Percentiles rank a stretch among this genome's conserved stretches.
Evolutionary conservation across 1,139 yeast species (phyloP).

Genomic region (Pichia sp.): DNA sequence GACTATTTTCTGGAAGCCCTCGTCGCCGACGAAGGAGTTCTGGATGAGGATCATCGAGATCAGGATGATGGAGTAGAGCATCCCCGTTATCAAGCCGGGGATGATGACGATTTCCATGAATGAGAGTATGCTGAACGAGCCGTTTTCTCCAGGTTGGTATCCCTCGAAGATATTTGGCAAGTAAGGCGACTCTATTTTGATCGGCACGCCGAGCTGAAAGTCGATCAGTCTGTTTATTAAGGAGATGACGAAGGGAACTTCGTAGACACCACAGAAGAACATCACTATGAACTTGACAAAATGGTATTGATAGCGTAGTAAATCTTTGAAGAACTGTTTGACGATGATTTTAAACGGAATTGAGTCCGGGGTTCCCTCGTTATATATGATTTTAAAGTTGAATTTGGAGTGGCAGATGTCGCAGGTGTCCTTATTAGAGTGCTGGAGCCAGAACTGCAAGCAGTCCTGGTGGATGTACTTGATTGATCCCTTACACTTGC

Average conservation of each 20-base stretch:
- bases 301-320: slow-evolving; percentile 13
- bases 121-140: not conserved
- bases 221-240: slow-evolving; percentile 17
- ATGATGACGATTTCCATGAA: slow-evolving; percentile 1
- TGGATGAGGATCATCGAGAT: slow-evolving; percentile 34
- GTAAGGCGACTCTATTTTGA: slow-evolving; percentile 7
- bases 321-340: slow-evolving; percentile 35
- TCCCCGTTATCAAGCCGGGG: slow-evolving; percentile 40
- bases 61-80: slow-evolving; percentile 21
- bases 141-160: slow-evolving; percentile 1
- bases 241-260: slow-evolving; percentile 18
- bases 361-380: slow-evolving; percentile 63
- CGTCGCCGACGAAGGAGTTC: slow-evolving; percentile 72
- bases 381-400: slow-evolving; percentile 68
- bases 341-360: slow-evolving; percentile 55
- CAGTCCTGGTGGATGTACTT: slow-evolving; percentile 93
- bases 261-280: slow-evolving; percentile 8
- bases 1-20: slow-evolving; percentile 58
- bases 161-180: slow-evolving; percentile 10
- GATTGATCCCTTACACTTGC: slow-evolving; percentile 92
- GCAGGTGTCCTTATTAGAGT: slow-evolving; percentile 65
- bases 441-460: slow-evolving; percentile 80
- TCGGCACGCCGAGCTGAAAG: slow-evolving; percentile 20
- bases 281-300: slow-evolving; percentile 11
- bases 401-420: slow-evolving; percentile 87